Evolutionary conservation across 1,284 basidiomycete species (phyloP).

Genomic region (Puccinia sorghi): DNA sequence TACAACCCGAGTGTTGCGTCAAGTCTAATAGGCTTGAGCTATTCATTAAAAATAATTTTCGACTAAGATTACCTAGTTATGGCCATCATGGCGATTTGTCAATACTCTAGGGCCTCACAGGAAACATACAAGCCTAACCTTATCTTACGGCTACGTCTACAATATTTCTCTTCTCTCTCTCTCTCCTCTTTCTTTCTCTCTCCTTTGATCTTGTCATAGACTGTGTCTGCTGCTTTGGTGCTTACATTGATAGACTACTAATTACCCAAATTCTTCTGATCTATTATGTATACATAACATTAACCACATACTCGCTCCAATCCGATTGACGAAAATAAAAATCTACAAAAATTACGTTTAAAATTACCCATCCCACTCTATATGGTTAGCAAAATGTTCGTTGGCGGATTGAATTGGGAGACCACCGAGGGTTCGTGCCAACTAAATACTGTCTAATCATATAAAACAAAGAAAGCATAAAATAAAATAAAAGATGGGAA

Average conservation of each 20-base stretch:
- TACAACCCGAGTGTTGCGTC: background rate
- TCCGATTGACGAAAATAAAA: constrained; percentile 27
- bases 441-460: constrained; percentile 20
- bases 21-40: constrained; percentile 2
- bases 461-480: background rate
- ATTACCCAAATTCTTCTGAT: constrained; percentile 36
- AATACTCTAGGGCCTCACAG: constrained; percentile 5
- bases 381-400: constrained; percentile 86
- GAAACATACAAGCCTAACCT: constrained; percentile 1
- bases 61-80: constrained; percentile 10
- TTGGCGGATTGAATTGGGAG: constrained; percentile 95
- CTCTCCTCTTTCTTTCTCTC: background rate
- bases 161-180: constrained; percentile 21
- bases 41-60: background rate
- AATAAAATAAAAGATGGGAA: constrained; percentile 1
- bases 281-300: constrained; percentile 28
- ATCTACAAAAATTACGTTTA: constrained; percentile 21
- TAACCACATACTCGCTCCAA: constrained; percentile 19
- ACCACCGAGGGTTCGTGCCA: constrained; percentile 76
- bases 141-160: constrained; percentile 36
- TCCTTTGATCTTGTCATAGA: constrained; percentile 27
- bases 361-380: constrained; percentile 55
- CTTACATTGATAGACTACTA: constrained; percentile 42
- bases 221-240: constrained; percentile 18
- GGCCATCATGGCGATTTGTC: constrained; percentile 12